These are phyloP conservation scores for Wallemia mellicola DNA, from an alignment of 1,284 basidiomycete genomes.

Conservation along the genomic window DNA sequence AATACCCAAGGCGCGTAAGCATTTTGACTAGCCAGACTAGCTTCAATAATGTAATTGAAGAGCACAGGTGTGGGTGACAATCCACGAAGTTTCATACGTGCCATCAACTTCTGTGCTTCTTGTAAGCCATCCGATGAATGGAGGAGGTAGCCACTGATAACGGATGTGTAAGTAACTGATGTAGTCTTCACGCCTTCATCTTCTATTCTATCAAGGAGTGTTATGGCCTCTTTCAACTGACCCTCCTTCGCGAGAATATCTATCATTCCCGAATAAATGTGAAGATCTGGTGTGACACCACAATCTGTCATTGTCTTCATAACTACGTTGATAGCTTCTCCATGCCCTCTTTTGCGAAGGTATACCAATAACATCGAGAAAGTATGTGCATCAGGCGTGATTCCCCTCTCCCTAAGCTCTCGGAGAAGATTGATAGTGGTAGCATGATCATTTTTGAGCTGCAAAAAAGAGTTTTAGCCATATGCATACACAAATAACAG, in stretches of 20 bases:
- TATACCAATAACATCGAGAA: not conserved
- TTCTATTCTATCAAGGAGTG: not conserved
- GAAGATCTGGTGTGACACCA: not conserved
- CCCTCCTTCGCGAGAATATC: not conserved
- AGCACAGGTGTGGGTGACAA: not conserved
- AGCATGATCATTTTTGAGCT: not conserved
- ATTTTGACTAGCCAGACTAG: not conserved
- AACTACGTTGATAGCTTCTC: not conserved
- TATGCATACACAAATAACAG: not conserved
- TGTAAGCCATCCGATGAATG: not conserved
- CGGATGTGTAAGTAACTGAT: not conserved
- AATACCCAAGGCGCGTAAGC: not conserved
- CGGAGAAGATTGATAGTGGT: not conserved
- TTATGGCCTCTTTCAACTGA: not conserved
- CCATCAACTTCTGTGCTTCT: not conserved
- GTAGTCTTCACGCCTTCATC: not conserved
- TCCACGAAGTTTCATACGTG: not conserved
- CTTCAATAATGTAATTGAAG: not conserved
- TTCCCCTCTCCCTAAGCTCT: not conserved
- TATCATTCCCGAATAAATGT: not conserved
- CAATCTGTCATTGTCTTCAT: not conserved
- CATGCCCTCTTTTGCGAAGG: not conserved
- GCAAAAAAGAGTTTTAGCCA: not conserved
- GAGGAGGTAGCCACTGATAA: not conserved
- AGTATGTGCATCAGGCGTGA: not conserved